These are phyloP conservation scores for Trametes cubensis DNA, from an alignment of 768 basidiomycete species.

Conservation along the genomic window DNA sequence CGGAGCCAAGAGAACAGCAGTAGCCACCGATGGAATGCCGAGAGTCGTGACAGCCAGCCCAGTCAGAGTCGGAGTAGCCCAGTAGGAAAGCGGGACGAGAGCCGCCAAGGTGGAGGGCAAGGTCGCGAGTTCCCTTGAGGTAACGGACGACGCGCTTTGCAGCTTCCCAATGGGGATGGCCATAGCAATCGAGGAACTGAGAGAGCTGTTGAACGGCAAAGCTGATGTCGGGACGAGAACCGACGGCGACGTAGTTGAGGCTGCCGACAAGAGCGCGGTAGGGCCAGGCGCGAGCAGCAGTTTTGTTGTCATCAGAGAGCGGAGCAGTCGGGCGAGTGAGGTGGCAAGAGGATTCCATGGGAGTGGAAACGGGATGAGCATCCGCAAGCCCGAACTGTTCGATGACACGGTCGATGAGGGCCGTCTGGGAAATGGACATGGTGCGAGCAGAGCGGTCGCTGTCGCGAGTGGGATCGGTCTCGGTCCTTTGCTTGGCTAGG, in stretches of 20 bases:
- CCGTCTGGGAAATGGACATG: constrained; percentile 26
- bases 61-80: constrained; percentile 33
- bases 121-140: constrained; percentile 25
- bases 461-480: no score
- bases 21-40: constrained; percentile 34
- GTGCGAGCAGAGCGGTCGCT: constrained; percentile 28
- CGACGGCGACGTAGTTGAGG: constrained; percentile 34
- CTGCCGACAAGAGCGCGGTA: constrained; percentile 33
- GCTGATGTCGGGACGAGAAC: constrained; percentile 20
- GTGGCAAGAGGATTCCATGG: constrained; percentile 20
- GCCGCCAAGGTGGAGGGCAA: constrained; percentile 23
- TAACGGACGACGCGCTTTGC: constrained; percentile 32
- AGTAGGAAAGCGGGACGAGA: not conserved
- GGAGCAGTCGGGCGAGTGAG: constrained; percentile 8
- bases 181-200: constrained; percentile 24
- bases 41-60: constrained; percentile 26
- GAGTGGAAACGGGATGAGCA: constrained; percentile 18
- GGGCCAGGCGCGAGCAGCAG: constrained; percentile 24
- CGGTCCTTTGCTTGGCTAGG: no score
- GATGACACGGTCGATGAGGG: constrained; percentile 24
- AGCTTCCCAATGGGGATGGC: constrained; percentile 27
- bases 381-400: constrained; percentile 20
- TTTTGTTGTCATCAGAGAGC: not conserved
- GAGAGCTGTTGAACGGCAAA: constrained; percentile 27
- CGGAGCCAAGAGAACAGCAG: constrained; percentile 28